phyloP scores from a whole-genome alignment of 1,284 basidiomycete genomes.

The Megacollybia platyphylla region DNA sequence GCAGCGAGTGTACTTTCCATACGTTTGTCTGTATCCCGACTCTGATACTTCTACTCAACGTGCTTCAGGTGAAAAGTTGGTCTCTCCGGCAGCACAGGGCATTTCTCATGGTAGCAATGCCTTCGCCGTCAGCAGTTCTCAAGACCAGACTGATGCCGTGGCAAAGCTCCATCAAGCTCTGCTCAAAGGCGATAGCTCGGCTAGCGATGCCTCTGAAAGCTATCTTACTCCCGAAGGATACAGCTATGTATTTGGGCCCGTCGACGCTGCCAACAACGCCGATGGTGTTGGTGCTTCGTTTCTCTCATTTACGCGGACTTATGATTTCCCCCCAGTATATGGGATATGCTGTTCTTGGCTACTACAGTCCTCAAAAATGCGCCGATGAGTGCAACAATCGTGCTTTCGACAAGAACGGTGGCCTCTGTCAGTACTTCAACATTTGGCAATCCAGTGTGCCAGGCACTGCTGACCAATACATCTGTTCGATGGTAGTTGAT shows the following conservation, averaged over 20 bases:
- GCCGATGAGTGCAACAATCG: constrained; percentile 10
- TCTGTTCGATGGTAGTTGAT: constrained; percentile 12
- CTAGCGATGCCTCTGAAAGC: too few species aligned
- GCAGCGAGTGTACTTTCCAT: too few species aligned
- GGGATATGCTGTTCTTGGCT: constrained; percentile 11
- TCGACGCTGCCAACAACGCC: constrained; percentile 27
- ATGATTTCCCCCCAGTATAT: constrained; percentile 8
- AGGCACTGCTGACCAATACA: constrained; percentile 10
- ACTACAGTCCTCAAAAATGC: constrained; percentile 11
- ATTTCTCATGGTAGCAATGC: too few species aligned
- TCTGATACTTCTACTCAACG: too few species aligned
- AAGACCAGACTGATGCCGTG: too few species aligned
- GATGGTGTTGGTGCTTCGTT: constrained; percentile 19
- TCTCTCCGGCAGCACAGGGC: too few species aligned
- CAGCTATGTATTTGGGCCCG: constrained; percentile 26
- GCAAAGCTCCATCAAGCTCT: too few species aligned
- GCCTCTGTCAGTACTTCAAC: constrained; percentile 14
- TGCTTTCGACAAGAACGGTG: constrained; percentile 6
- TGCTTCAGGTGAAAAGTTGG: too few species aligned
- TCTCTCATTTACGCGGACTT: background rate
- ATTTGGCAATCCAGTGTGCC: constrained; percentile 11
- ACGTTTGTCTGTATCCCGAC: too few species aligned
- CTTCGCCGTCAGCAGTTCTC: too few species aligned
- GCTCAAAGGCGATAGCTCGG: too few species aligned
- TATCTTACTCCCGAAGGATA: constrained; percentile 21